These are phyloP conservation scores for Oryza nivara DNA, from an alignment of 176 grass and related monocot genomes.

Conservation along the genomic window DNA sequence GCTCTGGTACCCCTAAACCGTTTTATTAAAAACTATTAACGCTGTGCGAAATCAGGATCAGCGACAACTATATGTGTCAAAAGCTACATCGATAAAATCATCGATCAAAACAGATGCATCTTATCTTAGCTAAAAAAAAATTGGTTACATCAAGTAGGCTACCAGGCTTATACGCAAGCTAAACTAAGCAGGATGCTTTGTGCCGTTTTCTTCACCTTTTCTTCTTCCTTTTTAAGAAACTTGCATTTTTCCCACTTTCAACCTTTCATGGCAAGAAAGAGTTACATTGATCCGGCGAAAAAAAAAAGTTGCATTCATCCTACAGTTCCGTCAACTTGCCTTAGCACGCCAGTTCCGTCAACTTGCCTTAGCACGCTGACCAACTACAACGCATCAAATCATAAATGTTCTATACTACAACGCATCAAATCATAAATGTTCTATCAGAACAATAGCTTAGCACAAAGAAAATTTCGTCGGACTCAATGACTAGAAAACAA, in stretches of 20 bases:
- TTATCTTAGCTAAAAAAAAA: background rate
- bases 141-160: background rate
- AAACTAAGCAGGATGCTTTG: background rate
- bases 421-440: slow-evolving; percentile 4
- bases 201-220: background rate
- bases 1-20: background rate
- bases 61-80: background rate
- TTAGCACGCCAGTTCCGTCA: background rate
- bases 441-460: background rate
- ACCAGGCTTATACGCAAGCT: background rate
- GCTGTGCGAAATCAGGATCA: background rate
- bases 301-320: background rate
- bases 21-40: slow-evolving; percentile 7
- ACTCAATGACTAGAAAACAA: background rate
- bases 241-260: background rate
- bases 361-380: background rate
- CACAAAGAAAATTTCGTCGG: background rate
- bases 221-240: background rate
- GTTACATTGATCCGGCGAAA: background rate
- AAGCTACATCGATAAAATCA: background rate
- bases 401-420: background rate
- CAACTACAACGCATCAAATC: background rate
- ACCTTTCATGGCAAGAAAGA: too few species aligned
- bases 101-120: background rate
- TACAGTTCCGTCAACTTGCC: background rate